Percentiles rank a stretch among this genome's conserved stretches.
Evolutionary conservation across 257 asterid genomes (phyloP).

Genomic region (Handroanthus guayacan): DNA sequence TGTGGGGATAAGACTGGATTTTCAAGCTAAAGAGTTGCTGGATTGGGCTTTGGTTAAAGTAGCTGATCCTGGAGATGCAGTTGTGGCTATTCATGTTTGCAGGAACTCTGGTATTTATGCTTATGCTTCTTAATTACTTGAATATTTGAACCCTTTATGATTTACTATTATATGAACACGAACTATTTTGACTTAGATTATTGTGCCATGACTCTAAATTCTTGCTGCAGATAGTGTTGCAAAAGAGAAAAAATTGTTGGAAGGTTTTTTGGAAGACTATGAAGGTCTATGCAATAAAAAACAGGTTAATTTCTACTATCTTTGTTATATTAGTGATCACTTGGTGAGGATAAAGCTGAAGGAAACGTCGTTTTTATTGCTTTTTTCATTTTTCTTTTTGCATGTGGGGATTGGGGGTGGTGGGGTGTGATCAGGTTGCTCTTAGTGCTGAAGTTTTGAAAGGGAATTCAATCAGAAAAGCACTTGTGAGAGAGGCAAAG

Average conservation of each 20-base stretch:
- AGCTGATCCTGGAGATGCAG: slow-evolving; percentile 79
- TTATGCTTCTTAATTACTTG: slow-evolving; percentile 11
- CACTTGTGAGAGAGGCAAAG: slow-evolving; percentile 77
- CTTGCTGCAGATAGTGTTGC: slow-evolving; percentile 57
- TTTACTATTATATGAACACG: not conserved
- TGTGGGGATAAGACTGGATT: slow-evolving; percentile 84
- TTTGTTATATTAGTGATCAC: not conserved
- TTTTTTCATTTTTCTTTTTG: not conserved
- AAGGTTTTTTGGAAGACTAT: slow-evolving; percentile 76
- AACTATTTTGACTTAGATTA: not conserved
- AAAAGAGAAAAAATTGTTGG: slow-evolving; percentile 58
- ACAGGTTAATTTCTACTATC: slow-evolving; percentile 56
- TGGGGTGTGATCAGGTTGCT: slow-evolving; percentile 60
- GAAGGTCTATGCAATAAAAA: slow-evolving; percentile 69
- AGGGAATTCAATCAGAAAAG: slow-evolving; percentile 80
- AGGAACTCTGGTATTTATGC: slow-evolving; percentile 64
- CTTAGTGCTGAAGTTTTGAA: slow-evolving; percentile 58
- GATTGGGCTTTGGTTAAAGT: slow-evolving; percentile 92
- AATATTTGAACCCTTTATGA: not conserved
- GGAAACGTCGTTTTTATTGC: slow-evolving; percentile 4
- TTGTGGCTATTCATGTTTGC: slow-evolving; percentile 86
- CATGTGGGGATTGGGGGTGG: slow-evolving; percentile 40
- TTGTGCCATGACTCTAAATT: slow-evolving; percentile 9
- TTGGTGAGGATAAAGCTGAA: slow-evolving; percentile 25
- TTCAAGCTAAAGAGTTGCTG: slow-evolving; percentile 65